Base-by-base conservation (phyloP, 2,329 filamentous ascomycete genomes). In the Pseudogymnoascus sp. region DNA sequence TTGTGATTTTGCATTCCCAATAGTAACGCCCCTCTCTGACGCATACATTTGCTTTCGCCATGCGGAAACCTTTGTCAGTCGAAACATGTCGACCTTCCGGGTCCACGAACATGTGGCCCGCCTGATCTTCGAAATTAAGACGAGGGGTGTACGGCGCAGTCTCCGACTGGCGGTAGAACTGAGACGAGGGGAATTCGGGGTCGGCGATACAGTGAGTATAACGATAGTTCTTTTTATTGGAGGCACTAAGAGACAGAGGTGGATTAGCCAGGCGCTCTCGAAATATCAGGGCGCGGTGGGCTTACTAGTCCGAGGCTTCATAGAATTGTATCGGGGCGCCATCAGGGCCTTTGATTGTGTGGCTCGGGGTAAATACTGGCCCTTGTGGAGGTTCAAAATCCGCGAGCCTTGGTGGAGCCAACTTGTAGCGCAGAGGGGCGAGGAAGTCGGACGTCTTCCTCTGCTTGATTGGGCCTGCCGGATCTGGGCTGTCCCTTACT, bases 191-290 rank as follows among this genome's bases (percentile, higher is more conserved):
- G 69, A 96, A 96, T 18, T 82, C 79, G 1, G 91, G 90, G 66
- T 96, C 92, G 65, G 91, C 90, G 65, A 96, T 92, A 71, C 90
- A 95, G 67, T 92, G 89, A 30, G 86, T 88, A 71, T 97, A 97
- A 62, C 90, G 88, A 71, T 92, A 97, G 60, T 86, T 82, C 67
- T 83, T 85, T 67, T 85, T 85, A 65, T 86, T 86, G 61, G 77
- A 81, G 13, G 83, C 81, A 68, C 81, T 82, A 38, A 6, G 10
- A 45, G 21, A 13, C 30, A 23, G 18, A 9, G 7, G 8, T 13
- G 28, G 12, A 2, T 57, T 38, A 57, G 35, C 28, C 56, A 38
- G 41, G 41, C 13, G 8, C 26, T 10, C 45, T 23, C 10, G 28
- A 13, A 9, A 38, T 5, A 26, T 30, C 41, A 5, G 21, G 8